Evolutionary conservation across 2,329 filamentous ascomycete genomes (phyloP).

Genomic region (Piedraia hortae): DNA sequence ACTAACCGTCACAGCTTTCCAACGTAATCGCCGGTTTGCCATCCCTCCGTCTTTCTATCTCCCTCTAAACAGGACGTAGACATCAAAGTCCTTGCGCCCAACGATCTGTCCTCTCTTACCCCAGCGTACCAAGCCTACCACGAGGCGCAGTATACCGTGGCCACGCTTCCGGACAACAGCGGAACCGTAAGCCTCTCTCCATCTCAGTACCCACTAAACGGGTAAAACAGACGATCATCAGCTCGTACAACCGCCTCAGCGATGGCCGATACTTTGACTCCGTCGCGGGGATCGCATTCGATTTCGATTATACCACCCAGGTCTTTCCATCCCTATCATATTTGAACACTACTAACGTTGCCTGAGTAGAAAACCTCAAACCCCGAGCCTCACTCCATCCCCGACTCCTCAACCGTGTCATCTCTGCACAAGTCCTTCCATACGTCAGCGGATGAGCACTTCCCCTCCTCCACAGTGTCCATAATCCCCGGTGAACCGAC

Average conservation of each 20-base stretch:
- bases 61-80: conserved; percentile 24
- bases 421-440: conserved; percentile 54
- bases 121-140: conserved; percentile 88
- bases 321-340: conserved; percentile 16
- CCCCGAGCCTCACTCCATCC: too few relatives aligned
- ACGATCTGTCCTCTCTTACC: conserved; percentile 38
- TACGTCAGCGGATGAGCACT: conserved; percentile 65
- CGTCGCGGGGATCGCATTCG: conserved; percentile 65
- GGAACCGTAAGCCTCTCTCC: conserved; percentile 31
- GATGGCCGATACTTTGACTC: conserved; percentile 71
- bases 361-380: background rate
- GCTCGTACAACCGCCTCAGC: conserved; percentile 58
- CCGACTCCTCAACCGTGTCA: conserved; percentile 54
- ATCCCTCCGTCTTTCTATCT: background rate
- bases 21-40: conserved; percentile 59
- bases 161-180: conserved; percentile 68
- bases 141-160: conserved; percentile 70
- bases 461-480: conserved; percentile 51
- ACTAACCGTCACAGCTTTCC: conserved; percentile 33
- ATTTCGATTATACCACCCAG: conserved; percentile 61
- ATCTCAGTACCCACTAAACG: too few relatives aligned
- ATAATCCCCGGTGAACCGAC: conserved; percentile 59
- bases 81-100: conserved; percentile 60
- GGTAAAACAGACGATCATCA: conserved; percentile 38
- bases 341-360: too few relatives aligned